Percentiles rank a stretch among this genome's conserved stretches.
Evolutionary conservation across 306 rosid species (phyloP).

Genomic region (Cyclanthera cordifolia): DNA sequence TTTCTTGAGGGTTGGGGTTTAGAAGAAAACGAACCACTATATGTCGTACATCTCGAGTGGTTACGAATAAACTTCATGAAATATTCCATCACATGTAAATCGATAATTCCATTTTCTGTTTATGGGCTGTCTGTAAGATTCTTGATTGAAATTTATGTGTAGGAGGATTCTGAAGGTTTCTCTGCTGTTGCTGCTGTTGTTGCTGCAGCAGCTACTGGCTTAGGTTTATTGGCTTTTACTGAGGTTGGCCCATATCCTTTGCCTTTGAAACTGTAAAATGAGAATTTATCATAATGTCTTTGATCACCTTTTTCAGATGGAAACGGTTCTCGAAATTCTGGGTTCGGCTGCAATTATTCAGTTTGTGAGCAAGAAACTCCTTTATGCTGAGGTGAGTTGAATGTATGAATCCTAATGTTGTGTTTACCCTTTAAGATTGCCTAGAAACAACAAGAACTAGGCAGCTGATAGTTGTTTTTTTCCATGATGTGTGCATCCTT

Average conservation of each 20-base stretch:
- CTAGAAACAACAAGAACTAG: not conserved
- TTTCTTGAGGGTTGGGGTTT: not conserved
- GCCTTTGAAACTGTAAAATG: not conserved
- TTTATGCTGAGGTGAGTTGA: conserved; percentile 71
- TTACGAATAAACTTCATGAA: not conserved
- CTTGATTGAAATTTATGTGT: conserved; percentile 21
- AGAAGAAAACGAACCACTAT: not conserved
- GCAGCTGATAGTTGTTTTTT: not conserved
- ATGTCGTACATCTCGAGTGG: not conserved
- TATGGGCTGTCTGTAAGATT: conserved; percentile 1
- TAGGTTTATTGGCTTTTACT: conserved; percentile 53
- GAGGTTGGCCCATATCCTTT: conserved; percentile 38
- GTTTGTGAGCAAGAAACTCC: conserved; percentile 67
- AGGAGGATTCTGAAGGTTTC: conserved; percentile 56
- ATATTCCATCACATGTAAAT: not conserved
- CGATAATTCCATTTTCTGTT: not conserved
- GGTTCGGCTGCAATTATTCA: conserved; percentile 88
- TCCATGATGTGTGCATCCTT: not conserved
- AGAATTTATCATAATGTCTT: not conserved
- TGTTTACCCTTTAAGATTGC: not conserved
- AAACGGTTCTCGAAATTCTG: conserved; percentile 71
- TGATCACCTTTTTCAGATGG: conserved; percentile 34
- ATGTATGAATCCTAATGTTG: not conserved
- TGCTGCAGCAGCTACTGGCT: conserved; percentile 60
- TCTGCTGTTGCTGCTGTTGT: conserved; percentile 48